Evolutionary conservation across 2,329 filamentous ascomycete species (phyloP).

Genomic region (Claviceps africana): DNA sequence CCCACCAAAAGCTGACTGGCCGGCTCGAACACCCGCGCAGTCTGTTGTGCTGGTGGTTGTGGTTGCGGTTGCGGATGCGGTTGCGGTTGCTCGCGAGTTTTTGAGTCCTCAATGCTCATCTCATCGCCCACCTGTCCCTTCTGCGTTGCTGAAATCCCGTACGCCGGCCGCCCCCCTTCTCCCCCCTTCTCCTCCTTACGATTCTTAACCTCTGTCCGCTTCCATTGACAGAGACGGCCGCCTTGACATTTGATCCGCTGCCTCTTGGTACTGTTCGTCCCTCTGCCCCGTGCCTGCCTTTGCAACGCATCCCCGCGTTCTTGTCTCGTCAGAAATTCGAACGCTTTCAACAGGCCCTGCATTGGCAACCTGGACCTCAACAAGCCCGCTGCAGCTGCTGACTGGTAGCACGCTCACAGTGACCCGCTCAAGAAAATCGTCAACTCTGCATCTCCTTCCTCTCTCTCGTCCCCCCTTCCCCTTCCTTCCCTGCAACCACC

Average conservation of each 20-base stretch:
- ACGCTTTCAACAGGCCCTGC: conserved; percentile 1
- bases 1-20: conserved; percentile 1
- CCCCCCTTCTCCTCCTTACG: not conserved
- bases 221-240: not conserved
- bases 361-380: conserved; percentile 3
- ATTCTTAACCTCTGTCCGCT: not conserved
- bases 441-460: not conserved
- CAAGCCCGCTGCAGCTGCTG: conserved; percentile 3
- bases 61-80: not conserved
- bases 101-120: not conserved
- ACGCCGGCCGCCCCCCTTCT: not conserved
- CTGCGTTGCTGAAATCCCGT: not conserved
- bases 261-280: not conserved
- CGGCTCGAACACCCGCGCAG: not conserved
- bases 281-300: not conserved
- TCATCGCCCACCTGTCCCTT: not conserved
- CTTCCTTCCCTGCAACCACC: conserved; percentile 4
- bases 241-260: not conserved
- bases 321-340: not conserved
- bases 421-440: conserved; percentile 7
- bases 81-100: not conserved
- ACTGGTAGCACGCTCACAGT: conserved; percentile 1
- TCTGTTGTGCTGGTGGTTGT: not conserved
- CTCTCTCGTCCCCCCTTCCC: not conserved
- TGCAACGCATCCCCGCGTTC: not conserved